Evolutionary conservation across 208 protist genomes (phyloP).

Genomic region (Trypanosoma cruzi): DNA sequence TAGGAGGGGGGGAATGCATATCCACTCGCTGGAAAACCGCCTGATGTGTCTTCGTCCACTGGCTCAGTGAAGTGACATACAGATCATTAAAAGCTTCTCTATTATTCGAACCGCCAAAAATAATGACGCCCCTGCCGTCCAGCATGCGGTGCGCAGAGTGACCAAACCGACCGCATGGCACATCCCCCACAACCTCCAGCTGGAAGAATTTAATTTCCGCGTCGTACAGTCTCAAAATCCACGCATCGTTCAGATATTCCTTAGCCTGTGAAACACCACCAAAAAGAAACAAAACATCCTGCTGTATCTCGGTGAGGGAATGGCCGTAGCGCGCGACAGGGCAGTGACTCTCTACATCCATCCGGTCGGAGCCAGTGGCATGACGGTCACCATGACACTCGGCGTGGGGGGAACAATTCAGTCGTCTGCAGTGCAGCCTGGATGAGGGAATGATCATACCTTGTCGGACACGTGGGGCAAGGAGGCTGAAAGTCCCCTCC

Average conservation of each 20-base stretch:
- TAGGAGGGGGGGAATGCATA: background rate
- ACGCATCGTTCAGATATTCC: constrained; percentile 21
- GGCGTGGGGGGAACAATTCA: background rate
- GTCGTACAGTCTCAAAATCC: constrained; percentile 9
- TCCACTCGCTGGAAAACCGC: constrained; percentile 14
- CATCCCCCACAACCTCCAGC: constrained; percentile 9
- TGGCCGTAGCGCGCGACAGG: constrained; percentile 24
- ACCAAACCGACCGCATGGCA: constrained; percentile 14
- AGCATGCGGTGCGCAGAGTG: constrained; percentile 10
- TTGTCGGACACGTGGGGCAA: too few species aligned
- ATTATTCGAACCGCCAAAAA: constrained; percentile 23
- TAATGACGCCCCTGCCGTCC: constrained; percentile 2
- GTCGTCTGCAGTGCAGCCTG: background rate
- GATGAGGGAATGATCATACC: background rate
- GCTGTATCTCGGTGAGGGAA: constrained; percentile 16
- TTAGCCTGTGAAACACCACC: constrained; percentile 10
- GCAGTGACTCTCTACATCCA: background rate
- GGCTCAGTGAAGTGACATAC: background rate
- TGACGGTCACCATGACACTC: background rate
- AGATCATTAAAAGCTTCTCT: constrained; percentile 12
- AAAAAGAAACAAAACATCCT: constrained; percentile 23
- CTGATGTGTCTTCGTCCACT: background rate
- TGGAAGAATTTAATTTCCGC: background rate
- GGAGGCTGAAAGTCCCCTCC: background rate
- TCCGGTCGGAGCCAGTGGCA: background rate